Base-by-base conservation (phyloP, 2,329 filamentous ascomycete genomes). In the Sphaerostilbella broomeana region DNA sequence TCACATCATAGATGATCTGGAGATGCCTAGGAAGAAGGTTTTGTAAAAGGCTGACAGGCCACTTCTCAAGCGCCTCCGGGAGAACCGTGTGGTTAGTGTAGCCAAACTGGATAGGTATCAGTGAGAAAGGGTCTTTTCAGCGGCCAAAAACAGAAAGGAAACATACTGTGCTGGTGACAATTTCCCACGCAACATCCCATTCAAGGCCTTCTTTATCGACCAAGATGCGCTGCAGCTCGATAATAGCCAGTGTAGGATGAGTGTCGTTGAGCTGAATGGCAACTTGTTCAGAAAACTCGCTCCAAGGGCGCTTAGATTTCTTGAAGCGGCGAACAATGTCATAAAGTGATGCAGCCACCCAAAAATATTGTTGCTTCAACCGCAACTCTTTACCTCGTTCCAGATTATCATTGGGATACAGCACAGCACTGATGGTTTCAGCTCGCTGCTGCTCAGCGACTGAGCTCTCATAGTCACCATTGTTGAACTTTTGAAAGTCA, bases 401-500 rank as follows among this genome's bases (percentile, higher is more conserved):
- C 30, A 98, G 77, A 64, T 95, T 97, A 65, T 97, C 90, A 57
- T 98, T 98, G 44, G 92, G 92, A 59, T 98, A 98, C 30, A 98
- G 68, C 11, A 98, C 92, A 21, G 90, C 90, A 37, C 89, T 95
- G 67, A 98, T 98, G 40, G 90, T 97, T 70, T 98, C 92, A n/a
- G 92, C 92, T 42, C 86, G 84, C 70, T 98, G 92, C 65, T 97
- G 88, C 52, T 98, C 92, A n/a, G 85, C 86, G 26, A 98, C 92
- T 10, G 92, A 94, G 67, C 86, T 92, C 67, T 98, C 92, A 59
- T 98, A 98, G 54, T 98, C 89, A 47, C 92, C 92, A 44, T 75
- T 92, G 68, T 98, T 98, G 79, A 98, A 98, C 62, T 97, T 97
- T 58, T 95, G 90, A 68, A 98, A 98, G 67, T 98, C 90, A 49